These are phyloP conservation scores for Mycena rosella DNA, from an alignment of 768 basidiomycete genomes.

Conservation along the genomic window DNA sequence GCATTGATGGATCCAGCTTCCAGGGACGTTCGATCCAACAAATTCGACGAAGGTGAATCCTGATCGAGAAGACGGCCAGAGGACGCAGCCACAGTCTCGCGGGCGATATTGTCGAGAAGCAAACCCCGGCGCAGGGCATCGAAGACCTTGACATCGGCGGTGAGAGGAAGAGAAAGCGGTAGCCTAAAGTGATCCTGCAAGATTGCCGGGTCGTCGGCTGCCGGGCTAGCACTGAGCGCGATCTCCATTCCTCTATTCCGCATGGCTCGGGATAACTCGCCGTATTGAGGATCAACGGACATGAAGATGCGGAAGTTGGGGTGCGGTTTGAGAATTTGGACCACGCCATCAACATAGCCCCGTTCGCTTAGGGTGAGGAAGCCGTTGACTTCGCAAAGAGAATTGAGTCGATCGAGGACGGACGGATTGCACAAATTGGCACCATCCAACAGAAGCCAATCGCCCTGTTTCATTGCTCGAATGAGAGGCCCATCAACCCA, in stretches of 20 bases:
- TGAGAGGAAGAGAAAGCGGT: constrained; percentile 43
- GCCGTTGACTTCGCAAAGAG: constrained; percentile 92
- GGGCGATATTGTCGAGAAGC: neutral
- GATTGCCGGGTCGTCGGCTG: constrained; percentile 60
- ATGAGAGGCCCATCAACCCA: constrained; percentile 97
- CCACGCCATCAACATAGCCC: constrained; percentile 82
- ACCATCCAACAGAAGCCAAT: constrained; percentile 92
- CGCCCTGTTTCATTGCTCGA: constrained; percentile 85
- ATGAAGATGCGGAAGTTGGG: constrained; percentile 93
- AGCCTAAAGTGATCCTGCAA: constrained; percentile 64
- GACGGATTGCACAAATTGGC: constrained; percentile 97
- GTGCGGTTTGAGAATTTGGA: constrained; percentile 85
- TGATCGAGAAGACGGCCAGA: constrained; percentile 62
- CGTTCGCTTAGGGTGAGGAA: constrained; percentile 89
- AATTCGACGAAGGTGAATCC: constrained; percentile 58
- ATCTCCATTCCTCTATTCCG: constrained; percentile 96
- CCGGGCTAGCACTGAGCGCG: constrained; percentile 55
- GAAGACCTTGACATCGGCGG: constrained; percentile 24
- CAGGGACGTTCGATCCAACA: constrained; percentile 57
- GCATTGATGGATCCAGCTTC: constrained; percentile 44
- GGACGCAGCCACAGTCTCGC: constrained; percentile 38
- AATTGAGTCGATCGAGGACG: constrained; percentile 96
- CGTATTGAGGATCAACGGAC: constrained; percentile 90
- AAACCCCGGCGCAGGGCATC: constrained; percentile 35
- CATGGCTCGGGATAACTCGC: constrained; percentile 98